These are phyloP conservation scores for Apiospora hydei DNA, from an alignment of 2,329 filamentous ascomycete genomes.

Conservation along the genomic window DNA sequence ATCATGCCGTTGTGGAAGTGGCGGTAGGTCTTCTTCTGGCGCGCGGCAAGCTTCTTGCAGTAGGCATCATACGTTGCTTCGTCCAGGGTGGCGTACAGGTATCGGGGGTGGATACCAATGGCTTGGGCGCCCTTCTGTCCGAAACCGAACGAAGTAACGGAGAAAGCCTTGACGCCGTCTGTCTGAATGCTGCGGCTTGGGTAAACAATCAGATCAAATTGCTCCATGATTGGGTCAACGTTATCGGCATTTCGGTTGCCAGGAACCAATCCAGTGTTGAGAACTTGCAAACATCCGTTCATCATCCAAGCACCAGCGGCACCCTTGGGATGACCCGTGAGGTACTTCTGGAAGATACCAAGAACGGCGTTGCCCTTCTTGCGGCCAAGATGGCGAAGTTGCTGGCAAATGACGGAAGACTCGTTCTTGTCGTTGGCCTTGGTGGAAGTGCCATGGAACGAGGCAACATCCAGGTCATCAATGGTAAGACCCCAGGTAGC, in stretches of 20 bases:
- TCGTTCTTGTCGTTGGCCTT: slow-evolving; percentile 99
- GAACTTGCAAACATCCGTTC: slow-evolving; percentile 95
- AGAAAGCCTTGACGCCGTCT: slow-evolving; percentile 98
- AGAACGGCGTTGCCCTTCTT: slow-evolving; percentile 95
- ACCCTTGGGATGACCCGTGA: slow-evolving; percentile 99
- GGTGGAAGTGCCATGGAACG: slow-evolving; percentile 98
- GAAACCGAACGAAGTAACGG: slow-evolving; percentile 98
- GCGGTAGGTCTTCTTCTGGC: slow-evolving; percentile 98
- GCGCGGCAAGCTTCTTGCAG: slow-evolving; percentile 84
- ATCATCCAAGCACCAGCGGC: slow-evolving; percentile 99
- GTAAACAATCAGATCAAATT: slow-evolving; percentile 98
- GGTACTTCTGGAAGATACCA: slow-evolving; percentile 99
- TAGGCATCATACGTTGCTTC: slow-evolving; percentile 83
- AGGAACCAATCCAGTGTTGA: slow-evolving; percentile 92
- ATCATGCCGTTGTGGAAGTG: slow-evolving; percentile 99
- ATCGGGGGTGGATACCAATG: slow-evolving; percentile 93
- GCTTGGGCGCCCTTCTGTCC: slow-evolving; percentile 98
- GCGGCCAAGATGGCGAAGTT: slow-evolving; percentile 92
- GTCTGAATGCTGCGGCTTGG: slow-evolving; percentile 95
- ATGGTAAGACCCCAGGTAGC: slow-evolving; percentile 98
- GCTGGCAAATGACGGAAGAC: slow-evolving; percentile 95
- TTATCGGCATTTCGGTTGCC: slow-evolving; percentile 99
- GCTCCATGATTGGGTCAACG: slow-evolving; percentile 93
- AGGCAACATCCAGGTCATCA: slow-evolving; percentile 92
- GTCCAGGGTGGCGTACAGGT: slow-evolving; percentile 94